Conservation (phyloP, 306 rosid species). For the Ceratonia siliqua region DNA sequence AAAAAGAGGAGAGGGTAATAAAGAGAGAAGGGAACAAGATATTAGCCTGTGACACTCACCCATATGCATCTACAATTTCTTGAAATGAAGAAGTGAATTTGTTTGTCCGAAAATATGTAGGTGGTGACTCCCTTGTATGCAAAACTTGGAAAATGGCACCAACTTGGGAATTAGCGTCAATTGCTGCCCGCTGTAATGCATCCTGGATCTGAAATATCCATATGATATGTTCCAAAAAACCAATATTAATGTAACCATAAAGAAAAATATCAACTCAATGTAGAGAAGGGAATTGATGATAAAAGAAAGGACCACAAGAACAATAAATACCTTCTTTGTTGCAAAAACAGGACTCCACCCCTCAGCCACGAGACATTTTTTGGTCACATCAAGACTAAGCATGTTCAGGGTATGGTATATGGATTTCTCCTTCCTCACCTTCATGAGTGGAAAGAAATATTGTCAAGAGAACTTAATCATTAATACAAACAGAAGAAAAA, state of each 20-base stretch:
- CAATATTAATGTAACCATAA: conserved; percentile 5
- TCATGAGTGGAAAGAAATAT: conserved; percentile 42
- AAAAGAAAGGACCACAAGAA: conserved; percentile 22
- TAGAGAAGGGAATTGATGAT: too few relatives aligned
- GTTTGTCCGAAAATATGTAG: conserved; percentile 73
- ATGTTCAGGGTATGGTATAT: conserved; percentile 86
- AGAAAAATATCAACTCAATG: conserved; percentile 14
- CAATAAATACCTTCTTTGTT: conserved; percentile 65
- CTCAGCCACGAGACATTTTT: conserved; percentile 94
- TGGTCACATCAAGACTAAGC: conserved; percentile 96
- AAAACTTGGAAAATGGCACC: conserved; percentile 80
- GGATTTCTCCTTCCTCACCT: conserved; percentile 96
- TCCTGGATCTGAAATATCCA: conserved; percentile 61
- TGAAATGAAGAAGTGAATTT: conserved; percentile 75
- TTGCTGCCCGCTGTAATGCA: conserved; percentile 65
- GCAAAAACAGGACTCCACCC: conserved; percentile 97
- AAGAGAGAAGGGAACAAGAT: conserved; percentile 9
- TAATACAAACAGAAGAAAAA: conserved; percentile 25
- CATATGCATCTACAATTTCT: conserved; percentile 83
- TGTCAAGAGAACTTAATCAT: conserved; percentile 38
- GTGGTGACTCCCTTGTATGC: conserved; percentile 68
- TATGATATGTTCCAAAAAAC: conserved; percentile 10
- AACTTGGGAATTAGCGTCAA: conserved; percentile 72
- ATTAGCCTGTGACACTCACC: conserved; percentile 54
- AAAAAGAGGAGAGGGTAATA: conserved; percentile 7